These are phyloP conservation scores for Solanum rostratum DNA, from an alignment of 257 asterid genomes.

Conservation along the genomic window DNA sequence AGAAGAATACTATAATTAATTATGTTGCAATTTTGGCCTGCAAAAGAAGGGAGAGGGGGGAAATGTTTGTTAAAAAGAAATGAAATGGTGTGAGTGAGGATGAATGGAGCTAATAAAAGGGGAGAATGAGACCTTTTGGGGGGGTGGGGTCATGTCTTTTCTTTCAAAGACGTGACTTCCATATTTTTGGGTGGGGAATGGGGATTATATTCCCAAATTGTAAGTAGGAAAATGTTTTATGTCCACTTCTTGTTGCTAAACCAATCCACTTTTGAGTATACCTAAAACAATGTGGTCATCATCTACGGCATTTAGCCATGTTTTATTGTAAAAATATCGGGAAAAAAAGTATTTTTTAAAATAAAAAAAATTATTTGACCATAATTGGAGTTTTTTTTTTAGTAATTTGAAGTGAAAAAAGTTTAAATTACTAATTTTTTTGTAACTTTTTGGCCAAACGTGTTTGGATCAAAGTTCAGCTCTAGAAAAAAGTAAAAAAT, in stretches of 20 bases:
- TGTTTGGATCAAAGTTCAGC: no score
- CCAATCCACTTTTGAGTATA: neutral
- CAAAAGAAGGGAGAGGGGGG: neutral
- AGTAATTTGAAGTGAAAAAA: no score
- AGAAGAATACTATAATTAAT: neutral
- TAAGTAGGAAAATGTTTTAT: neutral
- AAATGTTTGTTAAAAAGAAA: neutral
- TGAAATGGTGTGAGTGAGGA: neutral
- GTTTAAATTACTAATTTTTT: no score
- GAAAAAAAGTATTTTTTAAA: no score
- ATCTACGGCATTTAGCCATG: neutral
- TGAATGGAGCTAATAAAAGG: neutral
- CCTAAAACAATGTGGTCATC: neutral
- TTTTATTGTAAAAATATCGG: no score
- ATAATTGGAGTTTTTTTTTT: no score
- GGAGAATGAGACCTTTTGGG: neutral
- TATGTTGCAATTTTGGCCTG: neutral
- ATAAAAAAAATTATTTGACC: no score
- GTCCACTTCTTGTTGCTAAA: neutral
- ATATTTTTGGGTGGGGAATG: neutral
- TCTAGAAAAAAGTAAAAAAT: no score
- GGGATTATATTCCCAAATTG: neutral
- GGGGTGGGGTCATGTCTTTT: neutral
- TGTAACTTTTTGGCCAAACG: no score
- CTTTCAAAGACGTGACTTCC: neutral